These are phyloP conservation scores for Leucogyrophana mollusca DNA, from an alignment of 768 basidiomycete genomes.

Conservation along the genomic window DNA sequence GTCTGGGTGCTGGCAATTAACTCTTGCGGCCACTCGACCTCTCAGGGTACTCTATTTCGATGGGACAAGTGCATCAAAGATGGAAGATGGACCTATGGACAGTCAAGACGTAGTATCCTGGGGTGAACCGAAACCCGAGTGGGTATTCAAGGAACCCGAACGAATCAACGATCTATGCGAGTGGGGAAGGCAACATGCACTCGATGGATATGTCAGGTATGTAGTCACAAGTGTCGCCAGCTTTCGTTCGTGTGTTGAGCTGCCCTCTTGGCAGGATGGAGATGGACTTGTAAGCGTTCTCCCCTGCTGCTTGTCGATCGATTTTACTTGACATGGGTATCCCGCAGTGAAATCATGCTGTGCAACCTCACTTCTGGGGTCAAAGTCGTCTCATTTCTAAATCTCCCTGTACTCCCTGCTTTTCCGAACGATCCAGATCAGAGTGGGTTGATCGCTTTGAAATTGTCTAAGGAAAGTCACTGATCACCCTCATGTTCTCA, in stretches of 20 bases:
- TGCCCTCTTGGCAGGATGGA: constrained; percentile 19
- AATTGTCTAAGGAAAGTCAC: too few species aligned
- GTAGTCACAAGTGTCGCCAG: background rate
- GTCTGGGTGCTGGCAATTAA: constrained; percentile 16
- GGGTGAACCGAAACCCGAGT: constrained; percentile 21
- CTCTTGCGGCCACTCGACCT: constrained; percentile 15
- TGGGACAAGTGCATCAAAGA: constrained; percentile 29
- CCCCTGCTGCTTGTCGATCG: background rate
- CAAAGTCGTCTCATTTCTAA: constrained; percentile 16
- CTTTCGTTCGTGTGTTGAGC: background rate
- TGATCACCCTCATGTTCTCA: background rate
- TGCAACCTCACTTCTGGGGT: constrained; percentile 32
- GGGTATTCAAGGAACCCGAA: constrained; percentile 15
- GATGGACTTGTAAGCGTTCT: constrained; percentile 29
- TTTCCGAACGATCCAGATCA: background rate
- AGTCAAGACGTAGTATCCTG: constrained; percentile 35
- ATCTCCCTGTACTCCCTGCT: constrained; percentile 13
- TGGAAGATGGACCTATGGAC: constrained; percentile 30
- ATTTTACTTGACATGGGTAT: background rate
- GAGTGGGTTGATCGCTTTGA: background rate
- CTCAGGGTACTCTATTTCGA: constrained; percentile 34
- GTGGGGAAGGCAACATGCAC: constrained; percentile 28
- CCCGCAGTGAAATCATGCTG: constrained; percentile 34
- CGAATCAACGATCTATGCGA: constrained; percentile 29
- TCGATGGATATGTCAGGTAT: constrained; percentile 35